Base-by-base conservation (phyloP, 805 yeast genomes). In the Starmerella cellae region DNA sequence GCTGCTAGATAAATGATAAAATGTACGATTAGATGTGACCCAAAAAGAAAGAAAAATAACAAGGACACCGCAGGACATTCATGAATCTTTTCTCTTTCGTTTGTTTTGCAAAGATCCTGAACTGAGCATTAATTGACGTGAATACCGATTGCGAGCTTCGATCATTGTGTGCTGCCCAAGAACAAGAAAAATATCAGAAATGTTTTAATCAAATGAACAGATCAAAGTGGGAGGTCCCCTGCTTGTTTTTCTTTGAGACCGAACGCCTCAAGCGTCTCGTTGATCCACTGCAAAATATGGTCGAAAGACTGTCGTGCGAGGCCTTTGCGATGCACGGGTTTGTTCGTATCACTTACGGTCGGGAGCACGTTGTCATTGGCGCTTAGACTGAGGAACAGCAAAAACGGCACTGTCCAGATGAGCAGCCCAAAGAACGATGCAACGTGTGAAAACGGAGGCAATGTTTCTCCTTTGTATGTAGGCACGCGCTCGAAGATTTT, bases 351-450 rank as follows among this genome's bases (percentile, higher is more conserved):
- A 17, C 31, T 36, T 4, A 22, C 31, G 6, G 39, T 67, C 8
- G 98, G 98, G 35, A 91, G 68, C 17, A 81, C 75, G 55, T 82
- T 80, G 56, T 91, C 98, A 48, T 83, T 82, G 1, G 96, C 96
- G 57, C 93, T 82, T 45, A 91, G 67, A 24, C 94, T 79, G 16
- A 91, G 88, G 60, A 91, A 88, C 44, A 91, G 67, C 3, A 95
- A 78, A 60, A 91, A 84, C 27, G 98, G 98, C 23, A 91, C 73
- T 45, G 88, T 70, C 98, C 98, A 91, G 17, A 91, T 77, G 54
- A 91, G 78, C 33, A 91, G 63, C 1, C 95, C 98, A 58, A 91
- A 87, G 60, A 91, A 91, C 3, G 95, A 80, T n/a, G 95, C 82
- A 3, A 91, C 82, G 58, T 91, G 95, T 1, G 85, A 68, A 56